Conservation (phyloP, 768 basidiomycete genomes). For the Kondoa subrosea region DNA sequence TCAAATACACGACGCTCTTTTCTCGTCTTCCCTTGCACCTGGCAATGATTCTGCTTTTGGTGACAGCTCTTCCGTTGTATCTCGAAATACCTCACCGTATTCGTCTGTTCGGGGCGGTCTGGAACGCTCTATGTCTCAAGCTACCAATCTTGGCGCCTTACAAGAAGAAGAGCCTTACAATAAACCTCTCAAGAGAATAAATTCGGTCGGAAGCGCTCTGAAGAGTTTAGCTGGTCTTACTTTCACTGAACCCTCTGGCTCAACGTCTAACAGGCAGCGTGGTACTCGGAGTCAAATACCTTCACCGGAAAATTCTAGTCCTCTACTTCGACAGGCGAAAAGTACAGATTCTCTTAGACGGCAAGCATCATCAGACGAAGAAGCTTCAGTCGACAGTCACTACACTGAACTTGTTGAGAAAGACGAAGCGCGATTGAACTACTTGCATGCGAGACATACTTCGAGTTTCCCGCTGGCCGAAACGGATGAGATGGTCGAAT, state of each 20-base stretch:
- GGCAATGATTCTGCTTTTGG: neutral
- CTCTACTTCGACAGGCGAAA: neutral
- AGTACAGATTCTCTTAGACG: neutral
- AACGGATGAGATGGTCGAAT: neutral
- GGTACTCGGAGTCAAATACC: neutral
- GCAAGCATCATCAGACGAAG: neutral
- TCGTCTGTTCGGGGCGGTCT: neutral
- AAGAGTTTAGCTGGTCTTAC: neutral
- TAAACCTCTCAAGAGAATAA: neutral
- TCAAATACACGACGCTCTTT: slow-evolving; percentile 75
- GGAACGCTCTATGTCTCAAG: neutral
- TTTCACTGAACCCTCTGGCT: neutral
- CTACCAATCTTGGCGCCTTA: neutral
- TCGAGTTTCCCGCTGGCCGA: neutral
- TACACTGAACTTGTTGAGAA: slow-evolving; percentile 82
- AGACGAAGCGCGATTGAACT: slow-evolving; percentile 72
- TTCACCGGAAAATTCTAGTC: neutral
- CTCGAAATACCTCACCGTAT: neutral
- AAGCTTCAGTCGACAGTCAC: slow-evolving; percentile 41
- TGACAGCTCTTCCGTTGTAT: neutral
- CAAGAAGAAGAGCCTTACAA: neutral
- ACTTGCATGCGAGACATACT: slow-evolving; percentile 31
- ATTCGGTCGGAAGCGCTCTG: neutral
- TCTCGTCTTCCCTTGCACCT: slow-evolving; percentile 7
- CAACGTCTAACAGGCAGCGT: neutral